Base-by-base conservation (phyloP, 768 basidiomycete genomes). In the Strobilomyces dryophilus region DNA sequence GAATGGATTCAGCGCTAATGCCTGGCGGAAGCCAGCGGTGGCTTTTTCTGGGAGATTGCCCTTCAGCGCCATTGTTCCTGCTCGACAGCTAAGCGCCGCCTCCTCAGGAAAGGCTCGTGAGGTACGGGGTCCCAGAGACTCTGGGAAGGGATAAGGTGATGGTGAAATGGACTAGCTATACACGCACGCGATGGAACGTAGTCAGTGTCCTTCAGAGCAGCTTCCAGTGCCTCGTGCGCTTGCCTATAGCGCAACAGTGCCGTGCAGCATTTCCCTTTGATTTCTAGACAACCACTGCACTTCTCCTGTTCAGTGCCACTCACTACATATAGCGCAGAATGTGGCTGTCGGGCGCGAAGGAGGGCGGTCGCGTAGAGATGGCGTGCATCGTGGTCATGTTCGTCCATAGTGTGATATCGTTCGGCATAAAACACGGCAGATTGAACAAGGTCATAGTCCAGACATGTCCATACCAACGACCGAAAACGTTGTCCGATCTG, bases 351-450 rank as follows among this genome's bases (percentile, higher is more conserved):
- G 59, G 83, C 79, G 7, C 77, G 80, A 41, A 91, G 78, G 57
- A 94, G 80, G 18, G 85, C 78, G 40, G 80, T 84, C 58, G 92
- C 90, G 76, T 90, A 89, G 42, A 94, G 79, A 74, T 91, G 91
- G 52, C 89, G 81, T 59, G 90, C 83, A 65, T 89, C 85, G 66
- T 95, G 92, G 69, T 82, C 83, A 29, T 74, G 67, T 55, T 78
- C 75, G 70, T 89, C 84, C 68, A 89, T 72, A 37, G 83, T 80
- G 66, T 79, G 87, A 67, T 89, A 89, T 58, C 90, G 75, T 71
- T 95, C 93, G 34, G 92, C 90, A 73, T 89, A 89, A 75, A 95
- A 95, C 43, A 91, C 80, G 37, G 92, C 92, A 12, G 90, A 84
- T 69, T 79, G 81, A 61, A 80, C 76, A 42, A 93, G 82, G 62